Conservation (phyloP, 495 filamentous ascomycete species). For the Corynascus novoguineensis region DNA sequence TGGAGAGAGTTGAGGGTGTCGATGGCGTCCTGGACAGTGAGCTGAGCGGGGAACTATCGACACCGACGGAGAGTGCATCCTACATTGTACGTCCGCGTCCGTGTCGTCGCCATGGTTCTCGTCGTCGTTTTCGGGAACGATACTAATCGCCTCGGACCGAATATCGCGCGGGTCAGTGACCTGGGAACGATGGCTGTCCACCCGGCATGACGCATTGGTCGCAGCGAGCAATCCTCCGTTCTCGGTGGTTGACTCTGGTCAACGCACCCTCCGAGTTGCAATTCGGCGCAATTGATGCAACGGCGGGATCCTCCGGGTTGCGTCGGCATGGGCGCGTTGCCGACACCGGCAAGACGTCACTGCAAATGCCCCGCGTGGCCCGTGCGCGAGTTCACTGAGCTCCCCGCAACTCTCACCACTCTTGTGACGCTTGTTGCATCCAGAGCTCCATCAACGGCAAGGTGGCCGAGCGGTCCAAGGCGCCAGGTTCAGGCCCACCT, state of each 20-base stretch:
- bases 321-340: neutral
- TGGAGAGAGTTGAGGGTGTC: constrained; percentile 84
- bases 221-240: neutral
- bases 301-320: constrained; percentile 14
- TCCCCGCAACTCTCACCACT: too few species aligned
- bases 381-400: neutral
- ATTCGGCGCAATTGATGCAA: neutral
- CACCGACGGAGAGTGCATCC: neutral
- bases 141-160: neutral
- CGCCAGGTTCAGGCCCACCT: constrained; percentile 30
- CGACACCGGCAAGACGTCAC: constrained; percentile 7
- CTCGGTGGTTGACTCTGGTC: constrained; percentile 1
- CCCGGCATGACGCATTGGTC: constrained; percentile 20
- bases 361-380: neutral
- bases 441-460: constrained; percentile 18
- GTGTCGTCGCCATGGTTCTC: constrained; percentile 15
- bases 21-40: constrained; percentile 62
- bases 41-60: too few species aligned
- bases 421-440: too few species aligned
- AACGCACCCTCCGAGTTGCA: neutral
- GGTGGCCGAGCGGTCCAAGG: constrained; percentile 35
- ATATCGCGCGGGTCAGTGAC: constrained; percentile 7
- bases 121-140: too few species aligned
- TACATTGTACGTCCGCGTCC: constrained; percentile 24
- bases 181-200: constrained; percentile 10